Percentiles rank a stretch among this genome's conserved stretches.
phyloP scores from a whole-genome alignment of 1,139 yeast species.

The Pichia sp. region DNA sequence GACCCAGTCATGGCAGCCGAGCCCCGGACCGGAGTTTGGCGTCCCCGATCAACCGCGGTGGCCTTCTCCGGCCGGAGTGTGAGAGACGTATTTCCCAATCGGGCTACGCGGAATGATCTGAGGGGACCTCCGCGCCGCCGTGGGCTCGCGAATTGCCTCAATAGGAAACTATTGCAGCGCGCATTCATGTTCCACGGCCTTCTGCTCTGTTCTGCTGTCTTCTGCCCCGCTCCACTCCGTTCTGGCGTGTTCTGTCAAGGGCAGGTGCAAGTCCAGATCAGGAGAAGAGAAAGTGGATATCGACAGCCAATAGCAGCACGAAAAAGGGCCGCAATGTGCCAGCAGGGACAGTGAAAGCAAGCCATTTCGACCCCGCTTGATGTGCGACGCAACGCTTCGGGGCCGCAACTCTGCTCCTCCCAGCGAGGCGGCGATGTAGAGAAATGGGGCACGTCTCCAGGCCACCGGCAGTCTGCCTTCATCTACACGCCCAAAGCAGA shows the following conservation, averaged over 20 bases:
- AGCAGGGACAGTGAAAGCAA: no score
- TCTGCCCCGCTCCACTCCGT: background rate
- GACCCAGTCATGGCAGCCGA: background rate
- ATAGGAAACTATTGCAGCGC: background rate
- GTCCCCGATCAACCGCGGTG: background rate
- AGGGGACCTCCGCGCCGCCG: background rate
- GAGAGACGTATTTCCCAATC: background rate
- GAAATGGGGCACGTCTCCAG: no score
- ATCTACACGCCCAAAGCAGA: no score
- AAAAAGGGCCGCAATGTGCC: no score
- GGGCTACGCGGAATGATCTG: background rate
- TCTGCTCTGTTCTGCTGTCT: background rate
- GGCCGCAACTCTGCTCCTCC: no score
- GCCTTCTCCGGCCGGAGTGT: background rate
- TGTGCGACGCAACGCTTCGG: no score
- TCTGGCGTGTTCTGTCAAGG: background rate
- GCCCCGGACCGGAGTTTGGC: no score
- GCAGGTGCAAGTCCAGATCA: no score
- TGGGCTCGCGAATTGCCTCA: background rate
- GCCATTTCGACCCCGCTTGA: no score
- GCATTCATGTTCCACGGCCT: background rate
- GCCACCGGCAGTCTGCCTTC: no score
- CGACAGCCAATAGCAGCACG: background rate
- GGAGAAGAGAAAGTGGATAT: no score
- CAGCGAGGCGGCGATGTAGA: no score